Evolutionary conservation across 371 early-diverging fungal genomes (phyloP), one percentile per base, ranked within the genome.

Genomic region (Zopfochytrium polystomum): DNA sequence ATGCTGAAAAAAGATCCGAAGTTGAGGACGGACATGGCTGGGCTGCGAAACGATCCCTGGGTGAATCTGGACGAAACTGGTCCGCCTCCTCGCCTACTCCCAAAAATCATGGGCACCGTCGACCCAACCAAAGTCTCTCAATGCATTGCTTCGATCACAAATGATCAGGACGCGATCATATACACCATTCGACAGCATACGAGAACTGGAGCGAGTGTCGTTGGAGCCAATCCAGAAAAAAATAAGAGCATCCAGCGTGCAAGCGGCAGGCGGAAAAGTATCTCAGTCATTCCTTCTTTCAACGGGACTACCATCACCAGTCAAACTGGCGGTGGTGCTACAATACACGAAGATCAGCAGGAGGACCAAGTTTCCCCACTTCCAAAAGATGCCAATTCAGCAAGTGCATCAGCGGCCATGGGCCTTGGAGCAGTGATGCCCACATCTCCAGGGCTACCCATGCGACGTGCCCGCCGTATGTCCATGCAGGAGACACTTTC

Each of bases 1-100:
- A 77, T 81, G n/a, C 68, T 81, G 27, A 71, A 74, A 42, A 79
- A 68, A 44, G 75, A 80, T 55, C 80, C 80, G 1, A 62, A 61
- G 22, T 27, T 56, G 18, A 69, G 82, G 25, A 71, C 70, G 22
- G 71, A 64, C 52, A 80, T 81, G 74, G 75, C 74, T 52, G 77
- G 68, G 1, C 33, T 81, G 2, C 66, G 82, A 29, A 30, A 30
- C 9, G 71, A 81, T 55, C 72, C 79, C 9, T 81, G 82, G 80
- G 65, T 80, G 13, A 78, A 76, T 51, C 65, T 66, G 27, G 83
- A 78, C 27, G 80, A 80, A 60, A 42, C 49, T 32, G 76, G 65
- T 35, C 73, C 61, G 1, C 79, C 80, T 2, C 42, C 62, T 6
- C 66, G 69, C 1, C 49, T 78, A 44, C 11, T 63, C 34, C 83